These are phyloP conservation scores for Coemansia aciculifera DNA, from an alignment of 192 early-diverging fungal genomes.

Conservation along the genomic window DNA sequence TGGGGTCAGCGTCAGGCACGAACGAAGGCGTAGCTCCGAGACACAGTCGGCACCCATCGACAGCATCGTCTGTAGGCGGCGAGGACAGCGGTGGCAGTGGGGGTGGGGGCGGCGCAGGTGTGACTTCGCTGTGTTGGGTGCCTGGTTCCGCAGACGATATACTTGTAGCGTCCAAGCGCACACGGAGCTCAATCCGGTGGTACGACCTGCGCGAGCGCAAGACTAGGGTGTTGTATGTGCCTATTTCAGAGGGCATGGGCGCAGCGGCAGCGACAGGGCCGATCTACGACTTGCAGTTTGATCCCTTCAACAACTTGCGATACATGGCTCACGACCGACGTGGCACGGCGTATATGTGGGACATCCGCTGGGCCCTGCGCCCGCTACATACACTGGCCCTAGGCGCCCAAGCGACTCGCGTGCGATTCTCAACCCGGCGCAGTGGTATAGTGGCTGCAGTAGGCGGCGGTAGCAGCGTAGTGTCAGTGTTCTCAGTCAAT, in stretches of 20 bases:
- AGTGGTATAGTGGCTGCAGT: slow-evolving; percentile 35
- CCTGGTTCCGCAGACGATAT: slow-evolving; percentile 38
- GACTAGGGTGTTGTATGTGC: slow-evolving; percentile 35
- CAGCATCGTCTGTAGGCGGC: slow-evolving; percentile 17
- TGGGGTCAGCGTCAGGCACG: slow-evolving; percentile 17
- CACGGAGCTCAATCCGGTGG: slow-evolving; percentile 40
- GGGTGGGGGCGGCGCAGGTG: slow-evolving; percentile 22
- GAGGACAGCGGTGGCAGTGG: neutral
- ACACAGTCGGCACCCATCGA: slow-evolving; percentile 22
- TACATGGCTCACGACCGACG: slow-evolving; percentile 48
- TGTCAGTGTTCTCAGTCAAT: slow-evolving; percentile 28
- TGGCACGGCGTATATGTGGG: slow-evolving; percentile 47
- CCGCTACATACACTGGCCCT: slow-evolving; percentile 25
- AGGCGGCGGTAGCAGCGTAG: slow-evolving; percentile 15
- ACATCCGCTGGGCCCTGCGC: slow-evolving; percentile 41
- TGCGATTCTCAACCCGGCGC: slow-evolving; percentile 37
- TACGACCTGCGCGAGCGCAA: slow-evolving; percentile 41
- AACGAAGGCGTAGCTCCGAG: neutral
- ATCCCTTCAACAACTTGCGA: slow-evolving; percentile 43
- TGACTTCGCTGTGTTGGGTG: slow-evolving; percentile 46
- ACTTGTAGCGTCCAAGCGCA: slow-evolving; percentile 35
- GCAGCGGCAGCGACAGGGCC: slow-evolving; percentile 16
- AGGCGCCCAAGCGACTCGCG: slow-evolving; percentile 13
- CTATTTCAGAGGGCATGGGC: slow-evolving; percentile 12
- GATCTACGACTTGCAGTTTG: slow-evolving; percentile 51